Evolutionary conservation across 2,329 filamentous ascomycete species (phyloP).

Genomic region (Alternaria sp.): DNA sequence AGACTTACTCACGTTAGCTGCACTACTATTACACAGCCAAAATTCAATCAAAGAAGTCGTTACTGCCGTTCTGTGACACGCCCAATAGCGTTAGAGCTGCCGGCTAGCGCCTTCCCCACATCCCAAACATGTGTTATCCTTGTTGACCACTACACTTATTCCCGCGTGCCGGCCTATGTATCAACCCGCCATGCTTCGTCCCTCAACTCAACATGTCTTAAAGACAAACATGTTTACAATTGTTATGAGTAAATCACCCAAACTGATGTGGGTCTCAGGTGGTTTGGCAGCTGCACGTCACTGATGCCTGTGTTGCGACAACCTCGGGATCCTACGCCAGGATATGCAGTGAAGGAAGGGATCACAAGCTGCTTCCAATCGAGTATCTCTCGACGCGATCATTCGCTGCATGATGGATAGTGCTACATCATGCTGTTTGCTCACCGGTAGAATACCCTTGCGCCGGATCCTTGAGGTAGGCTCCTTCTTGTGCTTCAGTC

Average conservation of each 20-base stretch:
- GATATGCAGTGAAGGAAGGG: slow-evolving; percentile 8
- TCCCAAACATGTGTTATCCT: not conserved
- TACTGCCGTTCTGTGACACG: not conserved
- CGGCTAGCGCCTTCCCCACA: slow-evolving; percentile 10
- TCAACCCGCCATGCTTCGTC: not conserved
- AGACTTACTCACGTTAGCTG: not conserved
- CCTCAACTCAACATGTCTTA: not conserved
- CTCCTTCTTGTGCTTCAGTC: not conserved
- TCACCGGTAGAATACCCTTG: not conserved
- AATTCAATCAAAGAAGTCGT: not conserved
- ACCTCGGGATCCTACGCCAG: not conserved
- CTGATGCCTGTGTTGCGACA: not conserved
- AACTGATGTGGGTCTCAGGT: not conserved
- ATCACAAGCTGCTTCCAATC: not conserved
- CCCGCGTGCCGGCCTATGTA: not conserved
- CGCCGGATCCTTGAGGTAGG: not conserved
- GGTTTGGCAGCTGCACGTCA: not conserved
- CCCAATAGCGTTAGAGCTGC: not conserved
- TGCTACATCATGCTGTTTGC: not conserved
- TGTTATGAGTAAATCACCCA: no score
- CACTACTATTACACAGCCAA: not conserved
- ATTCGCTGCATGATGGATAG: slow-evolving; percentile 1
- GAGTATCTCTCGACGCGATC: not conserved
- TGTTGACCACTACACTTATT: not conserved
- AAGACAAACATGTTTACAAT: no score